Conservation (phyloP, 1,139 yeast species). For the Diutina scorzettiae region DNA sequence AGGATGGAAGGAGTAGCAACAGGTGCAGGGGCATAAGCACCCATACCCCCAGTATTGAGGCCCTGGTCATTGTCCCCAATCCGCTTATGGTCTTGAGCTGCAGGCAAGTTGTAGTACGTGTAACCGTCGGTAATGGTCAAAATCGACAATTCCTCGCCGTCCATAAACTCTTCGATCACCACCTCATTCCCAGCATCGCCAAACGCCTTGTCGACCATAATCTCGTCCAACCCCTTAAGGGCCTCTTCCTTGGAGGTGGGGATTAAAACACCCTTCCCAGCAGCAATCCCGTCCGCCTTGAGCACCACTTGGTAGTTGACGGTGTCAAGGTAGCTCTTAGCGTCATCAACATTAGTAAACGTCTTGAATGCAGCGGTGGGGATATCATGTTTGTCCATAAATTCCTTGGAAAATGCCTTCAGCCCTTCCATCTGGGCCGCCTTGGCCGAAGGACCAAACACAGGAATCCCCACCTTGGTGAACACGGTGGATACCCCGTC, state of each 20-base stretch:
- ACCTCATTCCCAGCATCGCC: conserved; percentile 95
- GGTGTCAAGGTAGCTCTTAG: conserved; percentile 53
- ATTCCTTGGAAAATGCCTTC: conserved; percentile 85
- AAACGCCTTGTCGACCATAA: conserved; percentile 83
- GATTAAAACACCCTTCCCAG: conserved; percentile 95
- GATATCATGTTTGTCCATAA: conserved; percentile 82
- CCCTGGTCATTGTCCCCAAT: conserved; percentile 90
- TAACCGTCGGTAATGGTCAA: conserved; percentile 93
- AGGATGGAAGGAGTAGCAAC: conserved; percentile 64
- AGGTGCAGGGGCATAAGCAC: conserved; percentile 98
- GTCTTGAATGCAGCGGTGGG: conserved; percentile 89
- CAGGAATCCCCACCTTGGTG: conserved; percentile 76
- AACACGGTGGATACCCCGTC: conserved; percentile 78
- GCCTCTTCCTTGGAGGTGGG: conserved; percentile 85
- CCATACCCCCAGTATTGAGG: conserved; percentile 98
- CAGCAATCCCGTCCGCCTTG: conserved; percentile 97
- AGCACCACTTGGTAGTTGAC: conserved; percentile 75
- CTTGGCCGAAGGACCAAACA: conserved; percentile 83
- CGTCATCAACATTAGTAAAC: conserved; percentile 66
- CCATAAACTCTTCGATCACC: conserved; percentile 90
- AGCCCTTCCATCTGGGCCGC: conserved; percentile 98
- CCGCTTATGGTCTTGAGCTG: conserved; percentile 98
- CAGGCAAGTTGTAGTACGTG: conserved; percentile 80
- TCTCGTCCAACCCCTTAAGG: conserved; percentile 65
- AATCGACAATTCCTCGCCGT: conserved; percentile 93